phyloP scores from a whole-genome alignment of 441 rosid genomes.

The Kokia cookei region DNA sequence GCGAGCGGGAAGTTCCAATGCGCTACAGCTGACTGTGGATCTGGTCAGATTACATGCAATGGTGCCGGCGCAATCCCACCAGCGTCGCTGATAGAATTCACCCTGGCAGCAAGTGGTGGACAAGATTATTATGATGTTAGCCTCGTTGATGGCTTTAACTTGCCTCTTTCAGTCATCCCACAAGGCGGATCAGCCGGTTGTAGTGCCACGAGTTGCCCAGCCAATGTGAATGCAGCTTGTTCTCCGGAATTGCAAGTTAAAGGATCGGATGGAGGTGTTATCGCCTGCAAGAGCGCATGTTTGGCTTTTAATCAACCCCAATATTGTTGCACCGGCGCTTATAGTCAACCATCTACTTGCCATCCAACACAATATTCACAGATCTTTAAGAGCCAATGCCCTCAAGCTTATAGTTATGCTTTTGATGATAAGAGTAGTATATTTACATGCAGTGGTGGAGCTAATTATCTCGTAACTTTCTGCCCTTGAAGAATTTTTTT shows the following conservation, averaged over 20 bases:
- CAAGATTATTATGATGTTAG: conserved; percentile 29
- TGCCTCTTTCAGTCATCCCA: conserved; percentile 25
- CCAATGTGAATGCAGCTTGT: conserved; percentile 28
- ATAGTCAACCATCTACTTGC: conserved; percentile 17
- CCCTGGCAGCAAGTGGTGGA: conserved; percentile 5
- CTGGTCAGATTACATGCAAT: conserved; percentile 22
- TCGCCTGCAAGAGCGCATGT: conserved; percentile 37
- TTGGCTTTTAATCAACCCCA: conserved; percentile 2
- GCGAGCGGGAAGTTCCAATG: conserved; percentile 11
- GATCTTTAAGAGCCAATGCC: conserved; percentile 27
- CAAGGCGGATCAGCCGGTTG: neutral
- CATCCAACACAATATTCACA: conserved; percentile 16
- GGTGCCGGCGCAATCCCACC: conserved; percentile 21
- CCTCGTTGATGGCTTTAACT: conserved; percentile 41
- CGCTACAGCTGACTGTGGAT: conserved; percentile 28
- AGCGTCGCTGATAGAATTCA: conserved; percentile 21
- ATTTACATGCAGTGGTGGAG: conserved; percentile 14
- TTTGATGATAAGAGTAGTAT: conserved; percentile 17
- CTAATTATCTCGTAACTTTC: conserved; percentile 35
- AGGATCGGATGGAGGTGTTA: conserved; percentile 7
- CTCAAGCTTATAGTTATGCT: conserved; percentile 28
- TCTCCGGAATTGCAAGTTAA: conserved; percentile 24
- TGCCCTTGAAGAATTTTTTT: conserved; percentile 23
- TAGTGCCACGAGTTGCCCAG: conserved; percentile 18
- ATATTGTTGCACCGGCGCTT: conserved; percentile 29